phyloP scores from a whole-genome alignment of 2,329 filamentous ascomycete species.

The Penicillium olsonii region DNA sequence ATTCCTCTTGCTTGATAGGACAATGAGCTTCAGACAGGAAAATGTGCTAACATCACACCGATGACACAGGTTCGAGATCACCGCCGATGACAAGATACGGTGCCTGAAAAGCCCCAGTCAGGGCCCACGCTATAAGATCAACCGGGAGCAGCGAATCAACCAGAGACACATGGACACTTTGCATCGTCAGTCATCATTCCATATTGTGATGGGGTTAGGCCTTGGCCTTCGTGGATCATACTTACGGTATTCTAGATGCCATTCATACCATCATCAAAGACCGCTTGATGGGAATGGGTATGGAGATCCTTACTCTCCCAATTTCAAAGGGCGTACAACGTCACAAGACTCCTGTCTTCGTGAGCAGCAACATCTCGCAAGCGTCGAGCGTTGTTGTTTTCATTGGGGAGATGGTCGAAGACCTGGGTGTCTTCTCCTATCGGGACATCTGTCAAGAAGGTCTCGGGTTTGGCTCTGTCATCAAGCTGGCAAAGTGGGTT shows the following conservation, averaged over 20 bases:
- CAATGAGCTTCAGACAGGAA: not conserved
- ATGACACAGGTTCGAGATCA: slow-evolving; percentile 71
- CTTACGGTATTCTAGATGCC: slow-evolving; percentile 40
- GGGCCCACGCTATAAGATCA: slow-evolving; percentile 74
- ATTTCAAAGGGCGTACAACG: slow-evolving; percentile 60
- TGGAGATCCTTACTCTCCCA: slow-evolving; percentile 53
- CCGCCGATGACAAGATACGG: slow-evolving; percentile 72
- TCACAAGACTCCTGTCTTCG: slow-evolving; percentile 67
- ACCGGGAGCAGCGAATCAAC: slow-evolving; percentile 75
- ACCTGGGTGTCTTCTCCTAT: slow-evolving; percentile 74
- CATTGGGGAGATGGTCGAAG: slow-evolving; percentile 70
- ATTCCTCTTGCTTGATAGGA: too few species aligned
- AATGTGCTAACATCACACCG: not conserved
- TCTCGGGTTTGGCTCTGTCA: slow-evolving; percentile 68
- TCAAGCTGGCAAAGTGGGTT: slow-evolving; percentile 61
- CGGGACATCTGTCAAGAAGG: slow-evolving; percentile 66
- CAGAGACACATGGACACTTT: slow-evolving; percentile 72
- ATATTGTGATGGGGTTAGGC: not conserved
- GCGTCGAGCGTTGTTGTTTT: slow-evolving; percentile 70
- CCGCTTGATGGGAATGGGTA: slow-evolving; percentile 63
- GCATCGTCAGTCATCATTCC: slow-evolving; percentile 56
- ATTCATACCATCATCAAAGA: slow-evolving; percentile 61
- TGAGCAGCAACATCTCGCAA: slow-evolving; percentile 56
- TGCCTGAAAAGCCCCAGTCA: slow-evolving; percentile 65
- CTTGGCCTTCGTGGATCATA: not conserved